These are phyloP conservation scores for Aspergillus latus DNA, from an alignment of 2,329 filamentous ascomycete species.

Conservation along the genomic window DNA sequence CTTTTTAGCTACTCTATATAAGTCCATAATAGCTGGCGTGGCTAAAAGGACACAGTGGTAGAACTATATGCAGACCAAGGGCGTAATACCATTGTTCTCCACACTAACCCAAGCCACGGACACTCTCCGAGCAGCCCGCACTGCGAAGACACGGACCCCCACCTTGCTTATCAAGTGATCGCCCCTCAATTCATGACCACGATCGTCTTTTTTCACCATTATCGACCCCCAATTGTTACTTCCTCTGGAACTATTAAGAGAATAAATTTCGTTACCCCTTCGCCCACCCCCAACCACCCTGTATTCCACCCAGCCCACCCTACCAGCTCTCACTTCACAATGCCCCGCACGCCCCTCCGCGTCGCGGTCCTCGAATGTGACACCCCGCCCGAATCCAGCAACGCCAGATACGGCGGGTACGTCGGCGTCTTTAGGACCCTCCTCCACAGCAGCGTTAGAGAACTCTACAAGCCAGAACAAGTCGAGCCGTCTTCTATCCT, in stretches of 20 bases:
- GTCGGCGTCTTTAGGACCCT: constrained; percentile 67
- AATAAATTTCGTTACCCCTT: no score
- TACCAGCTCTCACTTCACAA: constrained; percentile 14
- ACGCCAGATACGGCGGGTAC: constrained; percentile 69
- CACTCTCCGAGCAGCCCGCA: background rate
- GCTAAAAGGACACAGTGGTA: no score
- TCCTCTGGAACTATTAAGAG: no score
- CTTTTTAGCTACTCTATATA: no score
- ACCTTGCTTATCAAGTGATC: background rate
- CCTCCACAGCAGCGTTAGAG: constrained; percentile 55
- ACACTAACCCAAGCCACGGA: background rate
- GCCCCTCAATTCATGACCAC: background rate
- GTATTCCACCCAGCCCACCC: background rate
- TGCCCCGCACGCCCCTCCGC: constrained; percentile 56
- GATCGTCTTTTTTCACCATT: background rate
- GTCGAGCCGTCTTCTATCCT: constrained; percentile 46
- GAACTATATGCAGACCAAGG: background rate
- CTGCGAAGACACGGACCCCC: background rate
- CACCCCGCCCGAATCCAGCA: constrained; percentile 65
- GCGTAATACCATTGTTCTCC: background rate
- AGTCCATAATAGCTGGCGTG: no score
- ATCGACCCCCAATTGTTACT: background rate
- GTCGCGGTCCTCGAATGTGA: constrained; percentile 90
- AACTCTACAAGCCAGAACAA: constrained; percentile 38
- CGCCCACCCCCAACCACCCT: background rate